These are phyloP conservation scores for Soucietia sequanensis DNA, from an alignment of 805 yeast genomes.

Conservation along the genomic window DNA sequence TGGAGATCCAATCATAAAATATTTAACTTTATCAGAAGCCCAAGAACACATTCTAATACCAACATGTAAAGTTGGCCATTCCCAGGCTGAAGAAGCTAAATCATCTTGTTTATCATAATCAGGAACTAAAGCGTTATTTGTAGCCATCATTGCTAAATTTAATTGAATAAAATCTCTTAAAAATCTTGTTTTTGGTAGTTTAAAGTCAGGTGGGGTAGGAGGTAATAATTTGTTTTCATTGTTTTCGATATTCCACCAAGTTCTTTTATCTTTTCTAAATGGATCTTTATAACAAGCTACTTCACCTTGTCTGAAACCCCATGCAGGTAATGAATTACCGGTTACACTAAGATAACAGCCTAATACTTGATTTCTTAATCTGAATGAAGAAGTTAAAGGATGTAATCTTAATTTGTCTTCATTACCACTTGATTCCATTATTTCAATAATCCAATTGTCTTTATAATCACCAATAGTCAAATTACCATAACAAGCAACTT, in stretches of 20 bases:
- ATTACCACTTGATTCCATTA: constrained; percentile 55
- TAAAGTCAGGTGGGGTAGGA: constrained; percentile 57
- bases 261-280: constrained; percentile 72
- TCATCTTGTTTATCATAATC: constrained; percentile 70
- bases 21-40: constrained; percentile 54
- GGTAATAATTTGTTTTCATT: constrained; percentile 62
- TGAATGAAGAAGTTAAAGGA: constrained; percentile 80
- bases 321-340: constrained; percentile 79
- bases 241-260: constrained; percentile 85
- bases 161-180: constrained; percentile 67
- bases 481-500: constrained; percentile 75
- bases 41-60: constrained; percentile 81
- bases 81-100: constrained; percentile 76
- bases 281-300: constrained; percentile 74
- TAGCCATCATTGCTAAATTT: constrained; percentile 79
- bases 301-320: constrained; percentile 99
- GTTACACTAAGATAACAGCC: constrained; percentile 86
- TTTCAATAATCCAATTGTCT: constrained; percentile 77
- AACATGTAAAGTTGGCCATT: constrained; percentile 70
- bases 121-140: constrained; percentile 79
- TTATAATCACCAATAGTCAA: constrained; percentile 62
- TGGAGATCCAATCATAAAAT: constrained; percentile 71
- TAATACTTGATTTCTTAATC: constrained; percentile 64
- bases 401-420: constrained; percentile 60
- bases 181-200: constrained; percentile 72